A percentile compares a stretch with the other conserved stretches of the same genome.
These are phyloP conservation scores for Brassica juncea DNA, from an alignment of 345 rosid genomes.

Conservation along the genomic window DNA sequence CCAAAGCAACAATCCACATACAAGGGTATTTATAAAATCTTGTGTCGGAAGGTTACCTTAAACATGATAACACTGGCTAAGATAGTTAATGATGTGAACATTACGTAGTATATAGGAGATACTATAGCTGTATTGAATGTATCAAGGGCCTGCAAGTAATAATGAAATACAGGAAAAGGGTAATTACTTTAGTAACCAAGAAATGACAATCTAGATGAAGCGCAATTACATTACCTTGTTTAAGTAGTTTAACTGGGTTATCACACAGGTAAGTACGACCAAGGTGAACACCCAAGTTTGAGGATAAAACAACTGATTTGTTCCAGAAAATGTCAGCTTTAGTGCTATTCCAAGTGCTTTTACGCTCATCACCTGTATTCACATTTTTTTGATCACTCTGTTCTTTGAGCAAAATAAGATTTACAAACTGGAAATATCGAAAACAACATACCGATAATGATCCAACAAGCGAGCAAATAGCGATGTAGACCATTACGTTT, in stretches of 20 bases:
- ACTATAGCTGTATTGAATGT: conserved; percentile 91
- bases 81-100: conserved; percentile 87
- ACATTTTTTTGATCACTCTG: neutral
- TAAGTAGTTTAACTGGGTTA: conserved; percentile 76
- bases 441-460: conserved; percentile 77
- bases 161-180: conserved; percentile 4
- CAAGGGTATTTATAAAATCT: neutral
- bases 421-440: neutral
- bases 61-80: conserved; percentile 92
- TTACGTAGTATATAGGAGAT: conserved; percentile 88
- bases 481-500: conserved; percentile 94
- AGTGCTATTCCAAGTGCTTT: conserved; percentile 80
- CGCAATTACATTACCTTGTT: conserved; percentile 54
- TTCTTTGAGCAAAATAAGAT: neutral
- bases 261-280: conserved; percentile 62
- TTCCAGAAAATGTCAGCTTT: conserved; percentile 72
- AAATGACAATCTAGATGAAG: neutral
- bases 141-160: conserved; percentile 75
- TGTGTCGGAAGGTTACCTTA: conserved; percentile 55
- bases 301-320: conserved; percentile 67
- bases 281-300: conserved; percentile 70
- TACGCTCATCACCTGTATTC: conserved; percentile 76
- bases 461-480: conserved; percentile 94
- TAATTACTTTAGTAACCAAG: neutral
- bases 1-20: neutral